Evolutionary conservation across 2,329 filamentous ascomycete genomes (phyloP).

Genomic region (Alternaria incomplexa): DNA sequence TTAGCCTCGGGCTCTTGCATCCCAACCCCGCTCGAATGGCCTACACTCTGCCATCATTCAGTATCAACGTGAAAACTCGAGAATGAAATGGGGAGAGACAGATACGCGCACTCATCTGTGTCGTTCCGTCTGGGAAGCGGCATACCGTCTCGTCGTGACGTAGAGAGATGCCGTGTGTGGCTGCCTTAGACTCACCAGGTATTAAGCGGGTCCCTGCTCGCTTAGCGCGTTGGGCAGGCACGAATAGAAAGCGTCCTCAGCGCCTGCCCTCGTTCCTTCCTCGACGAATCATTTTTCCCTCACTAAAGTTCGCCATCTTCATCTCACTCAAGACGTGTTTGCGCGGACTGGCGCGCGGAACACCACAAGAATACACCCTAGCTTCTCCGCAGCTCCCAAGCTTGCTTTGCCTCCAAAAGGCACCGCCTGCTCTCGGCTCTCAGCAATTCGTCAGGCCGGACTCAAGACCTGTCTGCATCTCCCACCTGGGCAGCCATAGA

Average conservation of each 20-base stretch:
- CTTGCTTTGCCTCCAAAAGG: neutral
- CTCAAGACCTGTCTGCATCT: constrained; percentile 19
- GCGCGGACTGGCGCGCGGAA: too few species aligned
- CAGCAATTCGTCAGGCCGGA: constrained; percentile 6
- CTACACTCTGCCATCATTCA: too few species aligned
- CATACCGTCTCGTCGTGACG: neutral
- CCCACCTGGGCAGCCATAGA: too few species aligned
- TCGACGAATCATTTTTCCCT: too few species aligned
- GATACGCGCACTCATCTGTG: neutral
- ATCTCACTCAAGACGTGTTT: too few species aligned
- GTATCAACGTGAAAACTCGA: too few species aligned
- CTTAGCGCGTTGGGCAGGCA: too few species aligned
- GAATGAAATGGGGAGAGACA: neutral
- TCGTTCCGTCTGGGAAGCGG: neutral
- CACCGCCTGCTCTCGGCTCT: constrained; percentile 11
- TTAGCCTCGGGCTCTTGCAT: neutral
- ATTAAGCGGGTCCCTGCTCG: too few species aligned
- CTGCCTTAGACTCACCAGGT: neutral
- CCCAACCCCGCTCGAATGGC: neutral
- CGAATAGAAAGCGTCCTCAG: too few species aligned
- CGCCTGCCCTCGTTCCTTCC: too few species aligned
- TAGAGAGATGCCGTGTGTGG: neutral
- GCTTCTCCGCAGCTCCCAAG: neutral
- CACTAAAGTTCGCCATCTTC: too few species aligned
- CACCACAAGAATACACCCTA: neutral